Conservation (phyloP, 495 filamentous ascomycete species). For the Hypoxylon rickii region DNA sequence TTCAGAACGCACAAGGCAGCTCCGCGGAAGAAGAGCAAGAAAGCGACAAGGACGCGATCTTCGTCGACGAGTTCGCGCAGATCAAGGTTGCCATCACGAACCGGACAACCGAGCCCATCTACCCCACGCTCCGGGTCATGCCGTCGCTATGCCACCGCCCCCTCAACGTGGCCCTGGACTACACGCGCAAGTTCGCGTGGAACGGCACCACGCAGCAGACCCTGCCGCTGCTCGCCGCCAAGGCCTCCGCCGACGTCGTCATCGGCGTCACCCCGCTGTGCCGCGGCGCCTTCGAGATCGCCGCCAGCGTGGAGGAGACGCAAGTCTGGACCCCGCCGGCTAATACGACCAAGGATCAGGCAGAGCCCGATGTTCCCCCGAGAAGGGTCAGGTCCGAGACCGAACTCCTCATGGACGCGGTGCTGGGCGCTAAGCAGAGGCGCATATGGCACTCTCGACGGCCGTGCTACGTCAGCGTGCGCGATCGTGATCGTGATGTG, state of each 20-base stretch:
- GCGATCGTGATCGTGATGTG: conserved; percentile 48
- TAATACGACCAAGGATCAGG: conserved; percentile 25
- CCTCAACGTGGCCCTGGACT: conserved; percentile 75
- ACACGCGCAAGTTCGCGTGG: conserved; percentile 81
- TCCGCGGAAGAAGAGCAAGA: conserved; percentile 3
- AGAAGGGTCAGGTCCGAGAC: conserved; percentile 32
- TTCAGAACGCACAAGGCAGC: conserved; percentile 42
- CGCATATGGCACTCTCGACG: conserved; percentile 75
- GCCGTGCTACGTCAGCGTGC: conserved; percentile 64
- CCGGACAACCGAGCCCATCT: conserved; percentile 67
- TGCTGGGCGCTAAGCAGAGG: conserved; percentile 63
- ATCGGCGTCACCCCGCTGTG: conserved; percentile 74
- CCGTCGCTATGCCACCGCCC: conserved; percentile 76
- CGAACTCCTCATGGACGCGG: conserved; percentile 52
- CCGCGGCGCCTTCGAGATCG: conserved; percentile 81
- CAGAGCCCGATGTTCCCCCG: conserved; percentile 5
- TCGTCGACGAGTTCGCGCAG: conserved; percentile 72
- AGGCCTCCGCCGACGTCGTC: conserved; percentile 57
- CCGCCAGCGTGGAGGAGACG: conserved; percentile 81
- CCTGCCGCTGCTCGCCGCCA: conserved; percentile 62
- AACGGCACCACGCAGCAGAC: conserved; percentile 81
- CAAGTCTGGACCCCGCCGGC: conserved; percentile 43
- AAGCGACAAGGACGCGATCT: conserved; percentile 55
- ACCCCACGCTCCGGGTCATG: conserved; percentile 75
- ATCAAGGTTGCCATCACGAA: conserved; percentile 72